Base-by-base conservation (phyloP, 345 rosid genomes). In the Eucalyptus sp. region DNA sequence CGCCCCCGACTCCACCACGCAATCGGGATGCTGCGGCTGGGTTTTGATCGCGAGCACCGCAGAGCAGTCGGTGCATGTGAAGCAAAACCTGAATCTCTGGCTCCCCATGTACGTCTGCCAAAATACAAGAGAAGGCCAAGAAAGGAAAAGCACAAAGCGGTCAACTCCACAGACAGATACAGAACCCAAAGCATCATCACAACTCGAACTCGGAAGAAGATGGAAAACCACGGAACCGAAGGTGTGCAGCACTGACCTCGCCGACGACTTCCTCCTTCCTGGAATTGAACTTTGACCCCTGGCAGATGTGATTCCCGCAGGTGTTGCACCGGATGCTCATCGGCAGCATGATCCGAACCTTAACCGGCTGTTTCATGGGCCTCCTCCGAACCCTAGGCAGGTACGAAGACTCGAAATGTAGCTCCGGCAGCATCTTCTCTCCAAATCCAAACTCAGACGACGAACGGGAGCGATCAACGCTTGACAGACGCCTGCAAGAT, bases 1-100 rank as follows among this genome's bases (percentile, higher is more conserved):
- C 15, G 99, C 97, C 17, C 17, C 99, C 7, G 96, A 94, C 90
- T 98, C 99, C 8, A 98, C 98, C n/a, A 92, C 87, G 48, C 96
- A 98, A 92, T 98, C 99, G 17, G 99, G 96, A 86, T 97, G 96
- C 66, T 98, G 99, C 1, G 99, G 99, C 89, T 97, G 98, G 4
- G 98, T 97, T 93, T 95, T 97, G 58, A 97, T 94, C 0, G 98
- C 90, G 37, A 97, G 89, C 94, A 96, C 99, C 1, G 99, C 99
- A 10, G 98, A 97, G 83, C 99, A 98, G 92, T 87, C 95, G 87
- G 98, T 96, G 91, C 99, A 98, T 89, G 97, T 98, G 91, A 97
- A 97, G 91, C 97, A 88, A 98, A 98, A 98, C 87, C 99, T 93
- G 87, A 96, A 97, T 29, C 95, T 93, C 91, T 95, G 99, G 87